Evolutionary conservation across 352 stramenopile genomes (phyloP), one percentile per base, ranked within the genome.

Genomic region (Phytopythium mirpurense): DNA sequence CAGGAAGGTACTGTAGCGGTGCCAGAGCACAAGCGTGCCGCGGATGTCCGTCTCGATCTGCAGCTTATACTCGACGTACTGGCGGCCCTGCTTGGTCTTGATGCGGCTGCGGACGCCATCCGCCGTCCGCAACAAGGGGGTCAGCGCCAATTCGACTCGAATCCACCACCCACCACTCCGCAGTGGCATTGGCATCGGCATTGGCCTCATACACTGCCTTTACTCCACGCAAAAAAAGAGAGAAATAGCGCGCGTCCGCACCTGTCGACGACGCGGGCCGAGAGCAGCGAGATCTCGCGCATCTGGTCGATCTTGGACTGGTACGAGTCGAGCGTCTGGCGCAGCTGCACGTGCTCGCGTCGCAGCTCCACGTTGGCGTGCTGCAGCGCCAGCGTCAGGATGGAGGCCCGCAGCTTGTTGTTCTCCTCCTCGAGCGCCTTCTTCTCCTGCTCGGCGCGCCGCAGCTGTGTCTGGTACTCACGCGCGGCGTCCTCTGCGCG

Each of bases 221-320:
- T 29, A 43, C 9, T 21, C 12, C 29, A 54, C 34, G 11, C 38
- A 44, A 12, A 19, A 11, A 23, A 15, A 29, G 16, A 44, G 18
- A 51, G 5, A 16, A 38, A 42, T 5, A 41, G 1, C 18, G 16
- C 16, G 27, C 27, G 4, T n/a, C 27, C 55, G 31, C 56, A 91
- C 81, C 81, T 91, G 69, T 94, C 84, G 44, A 94, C 82, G 40
- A 94, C 83, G 58, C 86, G 88, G 55, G 83, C 83, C 34, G 75
- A 81, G 54, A 94, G 74, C 56, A 94, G 63, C 55, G 83, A 90
- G 56, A 93, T 90, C 60, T 93, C 82, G 54, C 82, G 67, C 79
- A 91, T 90, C 57, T 90, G 81, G 63, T 92, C 83, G 62, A 94
- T 90, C 67, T 94, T 94, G 67, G 63, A 84, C 74, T 94, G 81